Evolutionary conservation across 2,329 filamentous ascomycete species (phyloP).

Genomic region (Ophiosphaerella korrae): DNA sequence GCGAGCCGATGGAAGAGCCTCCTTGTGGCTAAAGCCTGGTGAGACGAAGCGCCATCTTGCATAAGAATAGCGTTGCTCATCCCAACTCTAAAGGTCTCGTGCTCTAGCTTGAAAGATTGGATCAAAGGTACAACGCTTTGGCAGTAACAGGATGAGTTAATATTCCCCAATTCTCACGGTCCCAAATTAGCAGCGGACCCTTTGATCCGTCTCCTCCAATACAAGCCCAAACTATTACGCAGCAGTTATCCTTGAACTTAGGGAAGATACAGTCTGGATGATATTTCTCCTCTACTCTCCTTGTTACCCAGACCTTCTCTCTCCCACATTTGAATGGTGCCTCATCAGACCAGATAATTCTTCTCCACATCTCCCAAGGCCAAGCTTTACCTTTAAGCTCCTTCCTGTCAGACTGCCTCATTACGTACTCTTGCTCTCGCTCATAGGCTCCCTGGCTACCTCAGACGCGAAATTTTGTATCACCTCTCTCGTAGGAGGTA

Average conservation of each 20-base stretch:
- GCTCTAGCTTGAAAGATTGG: background rate
- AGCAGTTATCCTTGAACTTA: slow-evolving; percentile 1
- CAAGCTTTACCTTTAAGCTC: too few species aligned
- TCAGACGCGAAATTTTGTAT: too few species aligned
- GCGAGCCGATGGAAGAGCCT: background rate
- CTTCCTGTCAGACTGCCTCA: too few species aligned
- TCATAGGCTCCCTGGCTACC: too few species aligned
- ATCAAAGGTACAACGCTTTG: background rate
- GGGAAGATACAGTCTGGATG: background rate
- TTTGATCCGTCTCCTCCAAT: slow-evolving; percentile 6
- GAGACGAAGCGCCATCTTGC: slow-evolving; percentile 4
- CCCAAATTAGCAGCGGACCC: slow-evolving; percentile 4
- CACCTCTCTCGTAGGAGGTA: too few species aligned
- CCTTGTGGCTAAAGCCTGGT: background rate
- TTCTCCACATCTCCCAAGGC: background rate
- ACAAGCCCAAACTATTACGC: slow-evolving; percentile 2
- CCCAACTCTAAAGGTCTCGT: slow-evolving; percentile 1
- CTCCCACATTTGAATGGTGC: too few species aligned
- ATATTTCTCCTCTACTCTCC: slow-evolving; percentile 3
- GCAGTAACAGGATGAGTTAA: background rate
- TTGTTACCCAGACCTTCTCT: too few species aligned
- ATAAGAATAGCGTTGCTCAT: slow-evolving; percentile 6
- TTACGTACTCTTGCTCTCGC: too few species aligned
- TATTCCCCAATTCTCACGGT: background rate
- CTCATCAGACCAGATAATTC: background rate